phyloP scores from a whole-genome alignment of 306 rosid genomes.

The Styphnolobium japonicum region DNA sequence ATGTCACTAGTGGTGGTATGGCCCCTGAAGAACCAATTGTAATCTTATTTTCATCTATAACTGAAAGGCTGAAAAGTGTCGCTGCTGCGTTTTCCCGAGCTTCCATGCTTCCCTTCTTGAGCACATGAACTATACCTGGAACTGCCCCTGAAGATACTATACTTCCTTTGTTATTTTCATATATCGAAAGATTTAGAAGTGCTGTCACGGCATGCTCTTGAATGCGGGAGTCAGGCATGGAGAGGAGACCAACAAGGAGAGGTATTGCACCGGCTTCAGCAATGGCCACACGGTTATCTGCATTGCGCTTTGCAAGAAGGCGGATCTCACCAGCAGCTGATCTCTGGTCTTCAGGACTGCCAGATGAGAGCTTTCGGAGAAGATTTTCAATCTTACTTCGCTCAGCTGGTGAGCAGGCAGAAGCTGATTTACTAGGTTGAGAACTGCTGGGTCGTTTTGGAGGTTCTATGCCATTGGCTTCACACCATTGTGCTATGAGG shows the following conservation, averaged over 20 bases:
- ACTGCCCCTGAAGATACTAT: constrained; percentile 80
- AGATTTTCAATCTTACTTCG: constrained; percentile 68
- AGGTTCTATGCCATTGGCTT: constrained; percentile 88
- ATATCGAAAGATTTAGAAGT: constrained; percentile 92
- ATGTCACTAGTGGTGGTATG: constrained; percentile 81
- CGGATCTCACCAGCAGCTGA: constrained; percentile 95
- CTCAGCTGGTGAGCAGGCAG: constrained; percentile 81
- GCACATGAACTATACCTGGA: constrained; percentile 92
- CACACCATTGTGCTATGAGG: constrained; percentile 98
- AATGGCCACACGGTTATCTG: constrained; percentile 95
- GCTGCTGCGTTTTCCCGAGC: constrained; percentile 99
- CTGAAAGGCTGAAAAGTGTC: constrained; percentile 98
- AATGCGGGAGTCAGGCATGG: constrained; percentile 78
- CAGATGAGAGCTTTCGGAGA: constrained; percentile 65
- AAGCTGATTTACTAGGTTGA: constrained; percentile 54
- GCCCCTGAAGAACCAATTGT: constrained; percentile 88
- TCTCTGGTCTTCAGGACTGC: constrained; percentile 75
- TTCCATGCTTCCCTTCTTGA: constrained; percentile 96
- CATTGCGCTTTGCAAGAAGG: constrained; percentile 94
- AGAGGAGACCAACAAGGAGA: constrained; percentile 76
- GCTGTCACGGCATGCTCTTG: constrained; percentile 99
- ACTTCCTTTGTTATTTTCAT: constrained; percentile 88
- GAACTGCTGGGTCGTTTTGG: constrained; percentile 80
- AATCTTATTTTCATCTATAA: constrained; percentile 83
- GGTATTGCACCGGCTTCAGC: constrained; percentile 99